phyloP scores from a whole-genome alignment of 805 yeast species.

The Saturnispora saitoi region DNA sequence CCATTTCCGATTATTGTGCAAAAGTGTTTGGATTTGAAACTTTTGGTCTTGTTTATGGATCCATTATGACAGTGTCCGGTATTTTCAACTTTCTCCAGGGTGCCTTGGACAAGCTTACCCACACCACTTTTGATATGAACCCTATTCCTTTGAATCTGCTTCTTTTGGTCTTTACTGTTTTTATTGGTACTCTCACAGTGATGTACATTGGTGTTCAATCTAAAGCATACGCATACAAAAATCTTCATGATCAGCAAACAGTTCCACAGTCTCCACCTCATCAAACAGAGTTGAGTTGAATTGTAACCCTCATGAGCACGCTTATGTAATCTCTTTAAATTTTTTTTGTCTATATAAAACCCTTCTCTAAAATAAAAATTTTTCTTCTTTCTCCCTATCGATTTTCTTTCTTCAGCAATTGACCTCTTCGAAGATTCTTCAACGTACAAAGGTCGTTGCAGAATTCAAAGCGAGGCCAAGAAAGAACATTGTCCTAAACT shows the following conservation, averaged over 20 bases:
- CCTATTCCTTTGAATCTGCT: conserved; percentile 42
- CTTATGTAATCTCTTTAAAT: neutral
- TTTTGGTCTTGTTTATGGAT: conserved; percentile 52
- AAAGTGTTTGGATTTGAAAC: conserved; percentile 58
- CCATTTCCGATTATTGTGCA: conserved; percentile 49
- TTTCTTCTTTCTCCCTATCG: neutral
- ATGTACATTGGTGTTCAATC: conserved; percentile 31
- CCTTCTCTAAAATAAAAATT: neutral
- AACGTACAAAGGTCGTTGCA: conserved; percentile 32
- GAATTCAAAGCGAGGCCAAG: conserved; percentile 46
- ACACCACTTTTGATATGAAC: conserved; percentile 44
- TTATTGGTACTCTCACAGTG: conserved; percentile 37
- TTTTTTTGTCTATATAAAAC: neutral
- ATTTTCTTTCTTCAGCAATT: conserved; percentile 7
- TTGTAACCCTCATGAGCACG: neutral
- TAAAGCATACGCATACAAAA: conserved; percentile 13
- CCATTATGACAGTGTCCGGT: conserved; percentile 46
- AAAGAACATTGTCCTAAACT: conserved; percentile 15
- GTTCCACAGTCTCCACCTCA: neutral
- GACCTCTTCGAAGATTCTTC: conserved; percentile 44
- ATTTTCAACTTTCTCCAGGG: conserved; percentile 41
- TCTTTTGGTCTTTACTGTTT: conserved; percentile 32
- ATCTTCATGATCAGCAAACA: neutral
- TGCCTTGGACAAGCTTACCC: conserved; percentile 40
- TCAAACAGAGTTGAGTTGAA: neutral